Conservation (phyloP, 1,139 yeast genomes). For the Saccharomyces uvarum region DNA sequence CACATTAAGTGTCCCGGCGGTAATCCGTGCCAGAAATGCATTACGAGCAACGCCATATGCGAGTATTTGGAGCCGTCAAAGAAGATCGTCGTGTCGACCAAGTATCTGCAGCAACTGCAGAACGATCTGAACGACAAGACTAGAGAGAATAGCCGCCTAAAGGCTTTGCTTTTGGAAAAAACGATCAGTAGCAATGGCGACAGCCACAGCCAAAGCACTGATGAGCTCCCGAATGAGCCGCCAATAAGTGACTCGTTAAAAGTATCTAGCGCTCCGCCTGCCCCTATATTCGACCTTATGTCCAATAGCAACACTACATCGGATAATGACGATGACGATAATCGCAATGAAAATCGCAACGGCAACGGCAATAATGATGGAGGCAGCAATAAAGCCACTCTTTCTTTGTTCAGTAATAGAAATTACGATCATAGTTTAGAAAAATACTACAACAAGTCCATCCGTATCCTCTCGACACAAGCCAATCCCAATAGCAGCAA, state of each 20-base stretch:
- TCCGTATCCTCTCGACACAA: neutral
- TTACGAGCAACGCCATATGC: slow-evolving; percentile 51
- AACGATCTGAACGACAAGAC: slow-evolving; percentile 48
- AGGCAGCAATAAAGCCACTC: neutral
- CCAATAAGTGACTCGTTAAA: neutral
- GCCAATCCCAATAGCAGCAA: neutral
- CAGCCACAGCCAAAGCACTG: neutral
- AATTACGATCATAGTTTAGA: neutral
- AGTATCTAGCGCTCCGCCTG: neutral
- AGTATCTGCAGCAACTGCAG: slow-evolving; percentile 60
- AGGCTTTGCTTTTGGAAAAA: slow-evolving; percentile 34
- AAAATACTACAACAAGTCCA: neutral
- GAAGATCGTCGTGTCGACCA: slow-evolving; percentile 70
- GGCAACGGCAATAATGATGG: neutral
- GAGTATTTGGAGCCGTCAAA: slow-evolving; percentile 73
- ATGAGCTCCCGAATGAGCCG: neutral
- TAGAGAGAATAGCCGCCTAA: slow-evolving; percentile 48
- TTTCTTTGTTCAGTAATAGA: neutral
- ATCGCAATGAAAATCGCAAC: slow-evolving; percentile 1
- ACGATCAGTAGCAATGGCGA: neutral
- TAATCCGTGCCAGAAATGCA: slow-evolving; percentile 64
- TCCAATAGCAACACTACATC: neutral
- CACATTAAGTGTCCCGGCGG: slow-evolving; percentile 82
- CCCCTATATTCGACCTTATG: neutral
- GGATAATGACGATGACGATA: slow-evolving; percentile 1